Conservation (phyloP, 2,329 filamentous ascomycete genomes). For the Colletotrichum sp. region DNA sequence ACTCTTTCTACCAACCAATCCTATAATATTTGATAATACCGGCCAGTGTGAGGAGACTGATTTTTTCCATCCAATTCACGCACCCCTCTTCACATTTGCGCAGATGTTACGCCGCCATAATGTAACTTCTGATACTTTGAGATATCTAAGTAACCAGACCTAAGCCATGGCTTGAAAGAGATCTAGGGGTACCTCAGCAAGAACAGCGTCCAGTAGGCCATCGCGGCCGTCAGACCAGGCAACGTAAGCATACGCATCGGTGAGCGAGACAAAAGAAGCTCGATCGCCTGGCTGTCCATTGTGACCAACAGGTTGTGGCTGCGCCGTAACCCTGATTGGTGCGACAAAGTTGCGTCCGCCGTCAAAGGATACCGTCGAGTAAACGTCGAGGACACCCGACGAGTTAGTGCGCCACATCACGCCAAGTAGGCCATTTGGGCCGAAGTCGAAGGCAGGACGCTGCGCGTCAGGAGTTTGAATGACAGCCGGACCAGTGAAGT, state of each 20-base stretch:
- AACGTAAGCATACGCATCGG: neutral
- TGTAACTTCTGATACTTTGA: neutral
- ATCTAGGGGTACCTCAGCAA: neutral
- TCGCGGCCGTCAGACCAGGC: neutral
- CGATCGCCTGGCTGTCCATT: neutral
- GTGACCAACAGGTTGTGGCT: neutral
- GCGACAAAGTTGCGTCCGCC: neutral
- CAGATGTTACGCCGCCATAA: neutral
- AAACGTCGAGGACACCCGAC: neutral
- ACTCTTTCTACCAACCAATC: neutral
- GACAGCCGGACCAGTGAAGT: neutral
- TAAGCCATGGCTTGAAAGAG: neutral
- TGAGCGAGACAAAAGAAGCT: neutral
- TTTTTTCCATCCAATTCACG: neutral
- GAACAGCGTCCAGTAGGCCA: neutral
- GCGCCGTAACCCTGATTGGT: neutral
- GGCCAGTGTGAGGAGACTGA: neutral
- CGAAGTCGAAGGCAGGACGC: neutral
- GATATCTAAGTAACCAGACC: neutral
- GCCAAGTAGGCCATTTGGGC: neutral
- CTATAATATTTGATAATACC: neutral
- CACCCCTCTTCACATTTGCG: neutral
- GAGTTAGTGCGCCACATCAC: neutral
- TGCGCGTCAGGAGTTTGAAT: neutral
- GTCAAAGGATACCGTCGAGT: neutral